Base-by-base conservation (phyloP, 2,329 filamentous ascomycete genomes). In the Penicillium hesseltinei region DNA sequence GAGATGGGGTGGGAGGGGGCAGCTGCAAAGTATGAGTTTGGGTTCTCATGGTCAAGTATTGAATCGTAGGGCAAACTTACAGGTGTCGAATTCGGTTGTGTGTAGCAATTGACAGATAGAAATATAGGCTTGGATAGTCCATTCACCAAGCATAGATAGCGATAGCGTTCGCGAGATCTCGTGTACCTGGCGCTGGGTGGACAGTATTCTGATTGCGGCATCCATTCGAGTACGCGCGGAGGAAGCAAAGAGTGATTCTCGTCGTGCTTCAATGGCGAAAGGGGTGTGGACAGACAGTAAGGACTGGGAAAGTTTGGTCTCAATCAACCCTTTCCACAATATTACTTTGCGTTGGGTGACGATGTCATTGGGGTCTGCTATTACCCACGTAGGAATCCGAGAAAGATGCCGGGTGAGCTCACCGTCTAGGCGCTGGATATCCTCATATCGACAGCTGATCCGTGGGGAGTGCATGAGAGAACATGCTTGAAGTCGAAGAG, bases 201-300 rank as follows among this genome's bases (percentile, higher is more conserved):
- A 72, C 2, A 77, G 61, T 27, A 77, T 74, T 54, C 71, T 67
- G 25, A 69, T 69, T 3, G 74, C 75, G 1, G 69, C 65, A 54
- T 77, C 75, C 15, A 77, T 52, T 15, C 74, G 69, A 25, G 70
- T 63, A 27, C 73, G 67, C 8, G 69, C 69, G 0, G 74, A 76
- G 6, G 72, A 68, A 2, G 67, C 65, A 52, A 75, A 76, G 2
- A 75, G 59, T 2, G 69, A 59, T 27, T 73, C 71, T 13, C 61
- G 59, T 2, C 64, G 57, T 2, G 71, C 69, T 39, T 74, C 73
- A 25, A 76, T 70, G 15, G 71, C 72, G 52, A 74, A 76, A 7
- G 72, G 73, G 0, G 73, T 75, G 58, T 77, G 74, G 6, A 76
- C 63, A 0, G 73, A 75, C n/a, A 77, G 59, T 23, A 76, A 66